Conservation (phyloP, 1,139 yeast species). For the Yamadazyma atmosphaerica region DNA sequence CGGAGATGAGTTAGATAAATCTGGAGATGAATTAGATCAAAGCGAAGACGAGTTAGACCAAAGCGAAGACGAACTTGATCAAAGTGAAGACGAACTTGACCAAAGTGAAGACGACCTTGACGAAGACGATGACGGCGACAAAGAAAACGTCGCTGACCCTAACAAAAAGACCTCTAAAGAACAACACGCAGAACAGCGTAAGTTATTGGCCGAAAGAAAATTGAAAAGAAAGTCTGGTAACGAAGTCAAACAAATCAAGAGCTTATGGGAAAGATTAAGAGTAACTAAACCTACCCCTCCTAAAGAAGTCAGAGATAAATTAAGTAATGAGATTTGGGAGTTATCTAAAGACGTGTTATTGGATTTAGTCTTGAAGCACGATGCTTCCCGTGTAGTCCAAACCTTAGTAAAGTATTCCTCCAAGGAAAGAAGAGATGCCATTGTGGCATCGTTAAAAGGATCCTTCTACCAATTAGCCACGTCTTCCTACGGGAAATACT, state of each 20-base stretch:
- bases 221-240: slow-evolving; percentile 82
- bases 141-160: slow-evolving; percentile 28
- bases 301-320: slow-evolving; percentile 71
- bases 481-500: slow-evolving; percentile 89
- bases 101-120: slow-evolving; percentile 19
- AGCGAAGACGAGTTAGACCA: slow-evolving; percentile 21
- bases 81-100: slow-evolving; percentile 19
- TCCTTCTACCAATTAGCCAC: slow-evolving; percentile 82
- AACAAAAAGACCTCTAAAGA: slow-evolving; percentile 59
- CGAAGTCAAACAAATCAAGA: slow-evolving; percentile 82
- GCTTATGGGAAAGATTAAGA: slow-evolving; percentile 88
- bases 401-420: slow-evolving; percentile 85
- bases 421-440: slow-evolving; percentile 73
- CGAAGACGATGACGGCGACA: slow-evolving; percentile 17
- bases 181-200: slow-evolving; percentile 83
- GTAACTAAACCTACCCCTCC: slow-evolving; percentile 84
- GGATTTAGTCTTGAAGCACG: slow-evolving; percentile 92
- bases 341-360: slow-evolving; percentile 72
- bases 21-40: slow-evolving; percentile 6
- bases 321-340: slow-evolving; percentile 84
- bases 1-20: slow-evolving; percentile 9
- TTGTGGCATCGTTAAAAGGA: slow-evolving; percentile 72
- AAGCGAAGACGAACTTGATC: slow-evolving; percentile 23
- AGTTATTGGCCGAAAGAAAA: slow-evolving; percentile 77
- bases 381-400: slow-evolving; percentile 95